A percentile compares a stretch with the other conserved stretches of the same genome.
Conservation (phyloP, 495 filamentous ascomycete genomes). For the Cercophora newfieldiana region DNA sequence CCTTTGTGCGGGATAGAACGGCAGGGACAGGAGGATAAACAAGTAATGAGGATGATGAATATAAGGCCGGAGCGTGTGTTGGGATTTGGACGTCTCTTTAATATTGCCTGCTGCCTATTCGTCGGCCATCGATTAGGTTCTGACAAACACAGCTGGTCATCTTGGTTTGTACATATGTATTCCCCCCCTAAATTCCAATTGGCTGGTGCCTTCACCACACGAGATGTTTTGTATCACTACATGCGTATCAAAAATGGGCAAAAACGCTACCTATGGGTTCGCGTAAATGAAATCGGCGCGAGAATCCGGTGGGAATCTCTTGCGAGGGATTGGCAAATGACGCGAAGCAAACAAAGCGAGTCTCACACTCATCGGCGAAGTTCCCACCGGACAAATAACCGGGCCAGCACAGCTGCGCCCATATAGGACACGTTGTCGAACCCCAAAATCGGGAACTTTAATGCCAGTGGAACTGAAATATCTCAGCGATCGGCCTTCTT, state of each 20-base stretch:
- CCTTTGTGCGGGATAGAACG: constrained; percentile 23
- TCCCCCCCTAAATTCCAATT: background rate
- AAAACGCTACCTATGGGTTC: no score
- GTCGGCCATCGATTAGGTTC: constrained; percentile 17
- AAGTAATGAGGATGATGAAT: constrained; percentile 29
- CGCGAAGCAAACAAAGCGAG: no score
- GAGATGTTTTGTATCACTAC: background rate
- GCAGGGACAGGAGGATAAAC: constrained; percentile 17
- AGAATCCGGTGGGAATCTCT: no score
- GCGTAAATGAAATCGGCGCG: no score
- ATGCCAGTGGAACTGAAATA: background rate
- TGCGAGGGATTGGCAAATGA: no score
- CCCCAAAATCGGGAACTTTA: background rate
- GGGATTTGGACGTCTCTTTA: constrained; percentile 21
- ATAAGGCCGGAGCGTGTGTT: constrained; percentile 5
- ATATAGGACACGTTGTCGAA: background rate
- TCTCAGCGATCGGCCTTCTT: background rate
- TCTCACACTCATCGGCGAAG: no score
- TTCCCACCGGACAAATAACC: no score
- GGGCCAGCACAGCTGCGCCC: no score
- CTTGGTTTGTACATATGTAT: constrained; percentile 6
- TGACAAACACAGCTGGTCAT: constrained; percentile 13
- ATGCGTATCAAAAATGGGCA: background rate
- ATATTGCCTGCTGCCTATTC: constrained; percentile 10
- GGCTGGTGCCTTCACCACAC: background rate